phyloP scores from a whole-genome alignment of 129 eudicot species.

The Artemisia argyi region DNA sequence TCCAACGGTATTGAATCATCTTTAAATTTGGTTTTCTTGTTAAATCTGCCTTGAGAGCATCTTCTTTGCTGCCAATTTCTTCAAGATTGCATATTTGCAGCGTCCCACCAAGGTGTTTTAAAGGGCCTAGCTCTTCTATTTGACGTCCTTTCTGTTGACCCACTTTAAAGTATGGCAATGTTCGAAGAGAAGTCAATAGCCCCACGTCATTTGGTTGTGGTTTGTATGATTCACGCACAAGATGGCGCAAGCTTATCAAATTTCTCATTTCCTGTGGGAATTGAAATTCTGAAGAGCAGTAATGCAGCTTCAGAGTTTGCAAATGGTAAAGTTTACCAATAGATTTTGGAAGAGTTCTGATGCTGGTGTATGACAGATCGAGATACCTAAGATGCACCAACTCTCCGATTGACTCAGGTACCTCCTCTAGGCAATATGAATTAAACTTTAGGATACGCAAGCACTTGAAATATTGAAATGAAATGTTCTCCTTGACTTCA shows the following conservation, averaged over 20 bases:
- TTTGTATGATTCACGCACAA: not conserved
- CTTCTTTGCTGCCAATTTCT: not conserved
- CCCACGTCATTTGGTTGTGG: not conserved
- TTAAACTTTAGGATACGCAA: no score
- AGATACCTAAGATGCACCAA: not conserved
- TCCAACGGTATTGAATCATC: not conserved
- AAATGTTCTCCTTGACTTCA: not conserved
- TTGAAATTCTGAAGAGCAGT: no score
- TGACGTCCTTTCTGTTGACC: not conserved
- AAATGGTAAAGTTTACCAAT: slow-evolving; percentile 1
- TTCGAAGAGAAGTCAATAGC: not conserved
- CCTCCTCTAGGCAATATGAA: not conserved
- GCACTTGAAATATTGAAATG: not conserved
- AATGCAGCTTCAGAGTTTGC: not conserved
- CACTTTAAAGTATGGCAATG: not conserved
- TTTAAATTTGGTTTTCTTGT: no score
- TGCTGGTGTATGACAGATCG: not conserved
- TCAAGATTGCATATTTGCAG: not conserved
- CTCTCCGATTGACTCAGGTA: not conserved
- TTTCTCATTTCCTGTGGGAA: not conserved
- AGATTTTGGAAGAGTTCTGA: not conserved
- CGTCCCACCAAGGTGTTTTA: not conserved
- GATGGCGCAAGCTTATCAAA: not conserved
- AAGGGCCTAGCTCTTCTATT: not conserved
- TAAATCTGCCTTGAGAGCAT: no score